Conservation (phyloP, 2,329 filamentous ascomycete species). For the Diplodia intermedia region DNA sequence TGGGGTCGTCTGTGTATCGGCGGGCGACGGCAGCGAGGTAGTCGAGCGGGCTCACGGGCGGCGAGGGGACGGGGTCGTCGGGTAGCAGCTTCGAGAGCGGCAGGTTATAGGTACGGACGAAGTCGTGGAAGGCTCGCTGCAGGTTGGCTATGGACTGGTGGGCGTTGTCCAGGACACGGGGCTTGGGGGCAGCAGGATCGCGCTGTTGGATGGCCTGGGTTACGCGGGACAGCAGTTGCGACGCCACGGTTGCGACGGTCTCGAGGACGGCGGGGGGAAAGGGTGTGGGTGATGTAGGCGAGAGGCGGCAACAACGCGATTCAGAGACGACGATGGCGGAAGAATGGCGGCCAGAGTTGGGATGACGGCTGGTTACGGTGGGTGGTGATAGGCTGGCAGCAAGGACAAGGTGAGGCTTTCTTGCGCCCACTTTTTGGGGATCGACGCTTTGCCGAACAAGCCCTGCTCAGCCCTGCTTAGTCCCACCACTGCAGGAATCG, state of each 20-base stretch:
- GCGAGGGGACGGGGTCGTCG: constrained; percentile 45
- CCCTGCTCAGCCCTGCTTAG: constrained; percentile 15
- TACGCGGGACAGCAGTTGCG: constrained; percentile 28
- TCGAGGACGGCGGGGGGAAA: constrained; percentile 1
- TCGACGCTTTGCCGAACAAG: constrained; percentile 23
- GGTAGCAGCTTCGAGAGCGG: constrained; percentile 48
- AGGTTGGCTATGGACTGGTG: constrained; percentile 25
- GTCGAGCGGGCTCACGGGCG: constrained; percentile 35
- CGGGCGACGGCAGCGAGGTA: constrained; percentile 18
- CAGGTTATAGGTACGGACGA: constrained; percentile 35
- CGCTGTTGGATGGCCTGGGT: constrained; percentile 24
- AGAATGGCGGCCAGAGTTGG: constrained; percentile 15
- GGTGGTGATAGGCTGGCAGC: constrained; percentile 29
- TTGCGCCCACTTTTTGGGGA: constrained; percentile 19
- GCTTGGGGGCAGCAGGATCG: constrained; percentile 24
- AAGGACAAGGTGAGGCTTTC: constrained; percentile 30
- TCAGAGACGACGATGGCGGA: constrained; percentile 21
- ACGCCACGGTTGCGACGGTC: constrained; percentile 32
- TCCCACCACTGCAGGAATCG: not conserved
- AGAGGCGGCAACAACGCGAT: constrained; percentile 16
- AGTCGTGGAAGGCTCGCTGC: constrained; percentile 13
- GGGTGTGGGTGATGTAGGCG: constrained; percentile 12
- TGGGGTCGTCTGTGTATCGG: constrained; percentile 23
- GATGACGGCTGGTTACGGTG: constrained; percentile 20
- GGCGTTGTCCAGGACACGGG: constrained; percentile 4